phyloP scores from a whole-genome alignment of 31 red algal genomes.

The Odonthalia washingtoniensis region DNA sequence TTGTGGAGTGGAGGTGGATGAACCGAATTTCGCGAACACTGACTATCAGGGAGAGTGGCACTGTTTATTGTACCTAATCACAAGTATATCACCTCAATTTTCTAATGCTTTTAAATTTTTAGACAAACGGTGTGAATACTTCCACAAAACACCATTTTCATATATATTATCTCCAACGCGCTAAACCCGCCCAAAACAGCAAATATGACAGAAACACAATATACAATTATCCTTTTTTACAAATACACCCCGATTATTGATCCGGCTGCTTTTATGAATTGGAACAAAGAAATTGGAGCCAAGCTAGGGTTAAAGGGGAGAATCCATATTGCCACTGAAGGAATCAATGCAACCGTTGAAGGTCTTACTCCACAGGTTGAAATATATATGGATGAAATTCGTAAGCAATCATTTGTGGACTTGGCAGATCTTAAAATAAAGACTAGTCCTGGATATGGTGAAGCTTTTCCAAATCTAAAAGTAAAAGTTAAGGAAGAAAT shows the following conservation, averaged over 20 bases:
- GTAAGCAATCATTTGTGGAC: neutral
- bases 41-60: no score
- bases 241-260: neutral
- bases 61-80: no score
- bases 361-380: neutral
- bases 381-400: conserved; percentile 5
- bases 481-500: conserved; percentile 25
- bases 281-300: neutral
- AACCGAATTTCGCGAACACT: no score
- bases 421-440: conserved; percentile 12
- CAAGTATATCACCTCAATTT: no score
- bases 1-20: no score
- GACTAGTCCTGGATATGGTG: neutral
- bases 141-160: no score
- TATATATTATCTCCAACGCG: no score
- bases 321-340: conserved; percentile 12
- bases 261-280: conserved; percentile 7
- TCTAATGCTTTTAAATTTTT: no score
- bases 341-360: conserved; percentile 22
- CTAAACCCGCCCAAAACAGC: no score
- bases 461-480: conserved; percentile 10
- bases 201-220: conserved; percentile 18
- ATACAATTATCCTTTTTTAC: conserved; percentile 2
- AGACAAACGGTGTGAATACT: no score
- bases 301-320: neutral